These are phyloP conservation scores for Globisporangium echinulatum DNA, from an alignment of 352 stramenopile species.

Conservation along the genomic window DNA sequence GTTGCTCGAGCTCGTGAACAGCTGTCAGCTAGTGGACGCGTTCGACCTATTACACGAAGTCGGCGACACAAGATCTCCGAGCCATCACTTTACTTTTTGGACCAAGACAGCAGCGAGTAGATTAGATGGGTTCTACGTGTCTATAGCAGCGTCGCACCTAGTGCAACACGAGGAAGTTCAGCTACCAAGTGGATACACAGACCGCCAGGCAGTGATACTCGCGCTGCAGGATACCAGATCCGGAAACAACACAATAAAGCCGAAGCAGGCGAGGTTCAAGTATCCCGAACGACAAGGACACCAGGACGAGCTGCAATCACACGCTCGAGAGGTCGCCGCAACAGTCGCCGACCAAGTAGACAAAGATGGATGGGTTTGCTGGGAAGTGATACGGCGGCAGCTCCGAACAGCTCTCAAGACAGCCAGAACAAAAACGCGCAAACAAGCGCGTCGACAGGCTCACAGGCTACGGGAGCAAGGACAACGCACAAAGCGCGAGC, in stretches of 20 bases:
- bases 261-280: not conserved
- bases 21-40: not conserved
- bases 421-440: no score
- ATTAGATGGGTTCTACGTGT: not conserved
- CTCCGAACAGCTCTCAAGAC: no score
- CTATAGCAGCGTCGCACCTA: not conserved
- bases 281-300: not conserved
- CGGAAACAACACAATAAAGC: not conserved
- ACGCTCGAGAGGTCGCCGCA: not conserved
- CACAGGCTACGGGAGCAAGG: no score
- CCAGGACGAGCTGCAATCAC: not conserved
- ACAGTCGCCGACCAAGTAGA: not conserved
- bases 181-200: not conserved
- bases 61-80: not conserved
- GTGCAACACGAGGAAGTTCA: not conserved
- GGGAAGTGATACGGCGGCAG: not conserved
- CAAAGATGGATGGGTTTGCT: not conserved
- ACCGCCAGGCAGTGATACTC: not conserved
- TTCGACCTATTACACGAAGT: not conserved
- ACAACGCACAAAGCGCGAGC: no score
- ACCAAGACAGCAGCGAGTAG: not conserved
- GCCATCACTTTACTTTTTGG: not conserved
- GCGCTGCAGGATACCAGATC: not conserved
- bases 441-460: no score
- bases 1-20: not conserved